Conservation (phyloP, 495 filamentous ascomycete genomes). For the Entonaema liquescens region DNA sequence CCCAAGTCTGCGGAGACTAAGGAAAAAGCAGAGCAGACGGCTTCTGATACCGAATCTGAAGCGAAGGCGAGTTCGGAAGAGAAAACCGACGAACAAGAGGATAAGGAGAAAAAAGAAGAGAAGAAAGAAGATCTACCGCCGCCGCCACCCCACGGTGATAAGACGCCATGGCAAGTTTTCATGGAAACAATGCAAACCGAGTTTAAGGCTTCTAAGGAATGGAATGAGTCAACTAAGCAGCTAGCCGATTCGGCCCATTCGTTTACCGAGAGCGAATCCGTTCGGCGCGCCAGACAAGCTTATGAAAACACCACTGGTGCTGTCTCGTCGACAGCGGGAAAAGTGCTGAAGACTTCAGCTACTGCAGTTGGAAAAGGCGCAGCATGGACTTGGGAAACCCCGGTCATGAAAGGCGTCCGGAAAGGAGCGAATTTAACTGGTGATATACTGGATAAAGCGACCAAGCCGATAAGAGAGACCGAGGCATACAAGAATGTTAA, state of each 20-base stretch:
- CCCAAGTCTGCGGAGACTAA: constrained; percentile 48
- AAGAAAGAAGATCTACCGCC: constrained; percentile 81
- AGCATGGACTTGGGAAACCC: constrained; percentile 95
- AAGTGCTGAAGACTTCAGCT: constrained; percentile 84
- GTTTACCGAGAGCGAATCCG: constrained; percentile 93
- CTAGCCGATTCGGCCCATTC: constrained; percentile 86
- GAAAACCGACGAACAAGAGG: constrained; percentile 57
- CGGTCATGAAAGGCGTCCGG: constrained; percentile 89
- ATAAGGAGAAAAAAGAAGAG: constrained; percentile 60
- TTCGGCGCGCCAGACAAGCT: constrained; percentile 83
- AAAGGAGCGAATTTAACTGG: constrained; percentile 85
- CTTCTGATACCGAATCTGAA: constrained; percentile 49
- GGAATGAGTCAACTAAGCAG: constrained; percentile 98
- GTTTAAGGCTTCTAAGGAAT: constrained; percentile 97
- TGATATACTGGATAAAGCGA: constrained; percentile 90
- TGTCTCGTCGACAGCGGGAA: constrained; percentile 73
- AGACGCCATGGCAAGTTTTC: constrained; percentile 98
- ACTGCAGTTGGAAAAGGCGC: constrained; percentile 87
- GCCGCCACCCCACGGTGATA: constrained; percentile 95
- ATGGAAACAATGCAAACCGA: constrained; percentile 91
- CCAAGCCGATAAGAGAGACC: constrained; percentile 89
- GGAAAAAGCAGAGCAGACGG: constrained; percentile 36
- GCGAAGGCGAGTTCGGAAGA: constrained; percentile 56
- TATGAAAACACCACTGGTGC: constrained; percentile 85
- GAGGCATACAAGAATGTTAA: constrained; percentile 95